A percentile compares a stretch with the other conserved stretches of the same genome.
Conservation (phyloP, 2,329 filamentous ascomycete genomes). For the Calonectria ilicicola region DNA sequence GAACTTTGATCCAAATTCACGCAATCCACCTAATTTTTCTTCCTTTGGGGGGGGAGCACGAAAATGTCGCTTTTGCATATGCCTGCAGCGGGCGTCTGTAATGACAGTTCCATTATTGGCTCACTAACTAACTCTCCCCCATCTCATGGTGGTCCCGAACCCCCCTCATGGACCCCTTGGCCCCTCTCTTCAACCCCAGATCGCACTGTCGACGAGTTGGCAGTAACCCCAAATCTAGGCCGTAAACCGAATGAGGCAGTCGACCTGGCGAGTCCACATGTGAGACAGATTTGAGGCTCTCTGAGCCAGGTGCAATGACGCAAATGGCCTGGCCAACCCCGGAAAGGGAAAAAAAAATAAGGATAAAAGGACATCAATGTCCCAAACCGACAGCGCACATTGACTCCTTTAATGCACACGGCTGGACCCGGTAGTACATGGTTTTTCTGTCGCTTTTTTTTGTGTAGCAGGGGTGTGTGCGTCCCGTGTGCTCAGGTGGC, state of each 20-base stretch:
- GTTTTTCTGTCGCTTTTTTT: not conserved
- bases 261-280: constrained; percentile 18
- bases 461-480: constrained; percentile 21
- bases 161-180: constrained; percentile 31
- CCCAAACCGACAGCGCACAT: not conserved
- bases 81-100: constrained; percentile 20
- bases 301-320: constrained; percentile 11
- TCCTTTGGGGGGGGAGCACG: not conserved
- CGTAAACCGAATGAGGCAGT: constrained; percentile 32
- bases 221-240: constrained; percentile 25
- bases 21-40: not conserved
- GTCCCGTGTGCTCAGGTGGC: constrained; percentile 24
- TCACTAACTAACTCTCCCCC: constrained; percentile 14
- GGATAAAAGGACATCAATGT: not conserved
- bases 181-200: constrained; percentile 36
- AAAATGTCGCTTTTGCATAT: not conserved
- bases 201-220: constrained; percentile 27
- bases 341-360: not conserved
- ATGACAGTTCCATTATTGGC: constrained; percentile 36
- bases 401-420: not conserved
- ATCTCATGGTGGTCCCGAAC: constrained; percentile 20
- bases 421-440: constrained; percentile 32
- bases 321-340: constrained; percentile 19
- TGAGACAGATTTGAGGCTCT: constrained; percentile 24
- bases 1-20: not conserved